Conservation (phyloP, 345 rosid genomes). For the Angophora floribunda region DNA sequence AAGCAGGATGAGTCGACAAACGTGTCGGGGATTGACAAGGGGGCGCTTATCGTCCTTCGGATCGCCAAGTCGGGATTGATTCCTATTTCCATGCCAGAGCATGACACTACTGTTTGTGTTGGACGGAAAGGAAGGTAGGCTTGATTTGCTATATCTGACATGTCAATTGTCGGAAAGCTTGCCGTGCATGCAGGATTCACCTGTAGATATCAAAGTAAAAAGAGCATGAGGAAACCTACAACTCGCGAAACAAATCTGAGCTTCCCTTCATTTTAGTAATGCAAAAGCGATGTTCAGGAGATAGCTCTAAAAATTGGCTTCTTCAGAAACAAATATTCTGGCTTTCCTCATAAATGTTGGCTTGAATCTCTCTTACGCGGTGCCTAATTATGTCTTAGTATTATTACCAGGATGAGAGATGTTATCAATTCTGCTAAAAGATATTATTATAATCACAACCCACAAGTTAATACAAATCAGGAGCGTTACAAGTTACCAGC, state of each 20-base stretch:
- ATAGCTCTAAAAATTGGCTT: background rate
- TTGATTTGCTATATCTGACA: slow-evolving; percentile 35
- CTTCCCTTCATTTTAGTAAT: background rate
- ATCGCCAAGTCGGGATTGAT: slow-evolving; percentile 32
- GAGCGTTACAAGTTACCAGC: background rate
- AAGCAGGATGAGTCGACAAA: slow-evolving; percentile 36
- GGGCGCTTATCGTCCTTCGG: slow-evolving; percentile 32
- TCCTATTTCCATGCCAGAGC: slow-evolving; percentile 41
- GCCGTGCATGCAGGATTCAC: slow-evolving; percentile 15
- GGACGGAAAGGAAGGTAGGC: slow-evolving; percentile 45
- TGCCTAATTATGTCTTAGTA: background rate
- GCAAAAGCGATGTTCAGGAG: background rate
- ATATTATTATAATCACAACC: background rate
- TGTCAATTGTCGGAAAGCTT: slow-evolving; percentile 31
- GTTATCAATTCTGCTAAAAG: background rate
- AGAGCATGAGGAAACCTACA: background rate
- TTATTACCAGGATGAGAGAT: background rate
- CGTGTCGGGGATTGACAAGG: slow-evolving; percentile 35
- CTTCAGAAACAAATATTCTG: background rate
- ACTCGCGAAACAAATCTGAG: background rate
- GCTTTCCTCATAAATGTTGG: background rate
- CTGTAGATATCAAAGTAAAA: slow-evolving; percentile 7
- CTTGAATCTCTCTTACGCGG: background rate
- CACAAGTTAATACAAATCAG: background rate
- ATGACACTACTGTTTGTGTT: slow-evolving; percentile 32